These are phyloP conservation scores for Termitomyces sp. DNA, from an alignment of 768 basidiomycete species.

Conservation along the genomic window DNA sequence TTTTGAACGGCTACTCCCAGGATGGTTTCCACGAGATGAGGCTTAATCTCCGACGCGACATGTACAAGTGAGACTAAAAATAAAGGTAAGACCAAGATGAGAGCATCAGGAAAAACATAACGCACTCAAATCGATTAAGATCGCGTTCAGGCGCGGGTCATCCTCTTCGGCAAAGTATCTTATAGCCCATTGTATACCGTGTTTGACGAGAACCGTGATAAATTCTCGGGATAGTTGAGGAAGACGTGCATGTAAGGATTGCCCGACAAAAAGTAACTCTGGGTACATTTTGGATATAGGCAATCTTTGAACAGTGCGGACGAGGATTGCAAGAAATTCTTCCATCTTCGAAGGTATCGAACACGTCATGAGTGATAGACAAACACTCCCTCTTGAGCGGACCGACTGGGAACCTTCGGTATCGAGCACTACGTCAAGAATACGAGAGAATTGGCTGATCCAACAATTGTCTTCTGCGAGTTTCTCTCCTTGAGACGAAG, in stretches of 20 bases:
- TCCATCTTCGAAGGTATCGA: constrained; percentile 17
- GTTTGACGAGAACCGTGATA: constrained; percentile 32
- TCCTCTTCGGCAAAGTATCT: constrained; percentile 33
- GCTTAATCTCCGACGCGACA: constrained; percentile 32
- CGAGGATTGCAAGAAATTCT: constrained; percentile 17
- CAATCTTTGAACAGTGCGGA: constrained; percentile 19
- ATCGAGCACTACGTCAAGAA: constrained; percentile 15
- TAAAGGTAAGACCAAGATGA: constrained; percentile 5
- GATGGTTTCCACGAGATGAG: constrained; percentile 67
- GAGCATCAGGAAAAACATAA: constrained; percentile 3
- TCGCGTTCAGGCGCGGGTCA: constrained; percentile 11
- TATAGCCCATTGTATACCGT: constrained; percentile 49
- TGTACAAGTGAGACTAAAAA: constrained; percentile 25
- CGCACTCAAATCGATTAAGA: constrained; percentile 35
- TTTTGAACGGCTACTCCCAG: constrained; percentile 58
- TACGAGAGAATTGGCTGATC: constrained; percentile 23
- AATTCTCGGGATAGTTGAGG: constrained; percentile 18
- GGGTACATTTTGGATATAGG: constrained; percentile 20
- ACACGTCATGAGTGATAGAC: constrained; percentile 22
- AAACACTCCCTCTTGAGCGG: constrained; percentile 17
- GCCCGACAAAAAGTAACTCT: constrained; percentile 28
- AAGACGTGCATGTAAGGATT: constrained; percentile 14
- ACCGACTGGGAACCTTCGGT: constrained; percentile 8
- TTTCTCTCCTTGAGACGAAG: constrained; percentile 7
- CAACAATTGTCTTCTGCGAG: constrained; percentile 21